Base-by-base conservation (phyloP, 83 land plant species). In the Thuja plicata region DNA sequence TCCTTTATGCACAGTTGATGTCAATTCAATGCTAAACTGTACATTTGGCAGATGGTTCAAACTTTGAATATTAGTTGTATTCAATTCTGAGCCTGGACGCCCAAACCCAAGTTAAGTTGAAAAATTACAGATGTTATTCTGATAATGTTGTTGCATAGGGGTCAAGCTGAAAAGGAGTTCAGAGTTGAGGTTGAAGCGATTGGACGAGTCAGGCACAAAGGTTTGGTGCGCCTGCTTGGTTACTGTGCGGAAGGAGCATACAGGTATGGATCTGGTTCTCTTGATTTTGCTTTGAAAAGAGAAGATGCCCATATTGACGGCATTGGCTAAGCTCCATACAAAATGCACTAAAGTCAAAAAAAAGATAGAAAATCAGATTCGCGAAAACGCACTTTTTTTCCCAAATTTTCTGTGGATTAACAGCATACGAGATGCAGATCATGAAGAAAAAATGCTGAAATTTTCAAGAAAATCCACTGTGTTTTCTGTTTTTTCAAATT, bases 91-190 rank as follows among this genome's bases (percentile, higher is more conserved):
- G 57, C 85, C 50, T 32, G 9, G 85, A 83, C 35, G 48, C 30
- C 34, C 12, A 45, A 83, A 30, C 34, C 54, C 17, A 83, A 19
- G 50, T 9, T 43, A 12, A 83, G 6, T 13, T 83, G 16, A 30
- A 27, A 66, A 48, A 30, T 8, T 11, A 54, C 7, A 0, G 30
- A 46, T 83, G 45, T 6, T 83, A 54, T 83, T 83, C 85, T 48
- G 50, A 45, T 11, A 48, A 83, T 83, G 55, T 83, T 83, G 30
- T n/a, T 48, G 57, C 50, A 21, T 89, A 95, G 97, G 91, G 97
- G 97, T 74, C 97, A 95, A 91, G 97, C 97, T 46, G 96, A 95
- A 85, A 94, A 89, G 90, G 97, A 95, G 88, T 95, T 95, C 76
- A 95, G 89, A 77, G 96, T 94, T 73, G 97, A 95, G 82, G 97